phyloP scores from a whole-genome alignment of 139 green algal genomes.

The Micractinium conductrix region DNA sequence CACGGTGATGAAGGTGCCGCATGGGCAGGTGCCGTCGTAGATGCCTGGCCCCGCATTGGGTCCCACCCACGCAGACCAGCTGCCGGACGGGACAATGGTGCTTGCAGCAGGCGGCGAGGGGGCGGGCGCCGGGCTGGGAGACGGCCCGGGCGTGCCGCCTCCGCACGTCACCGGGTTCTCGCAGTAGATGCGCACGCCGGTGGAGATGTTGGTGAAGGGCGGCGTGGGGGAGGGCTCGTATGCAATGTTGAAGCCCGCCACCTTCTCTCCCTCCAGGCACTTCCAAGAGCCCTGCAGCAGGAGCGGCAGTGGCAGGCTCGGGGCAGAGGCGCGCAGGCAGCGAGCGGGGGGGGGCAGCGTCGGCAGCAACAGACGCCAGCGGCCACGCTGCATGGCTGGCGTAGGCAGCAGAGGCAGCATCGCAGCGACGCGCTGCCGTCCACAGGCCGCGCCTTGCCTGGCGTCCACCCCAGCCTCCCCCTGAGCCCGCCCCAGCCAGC shows the following conservation, averaged over 20 bases:
- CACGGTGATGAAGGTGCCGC: background rate
- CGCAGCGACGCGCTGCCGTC: too few relatives aligned
- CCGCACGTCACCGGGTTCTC: conserved; percentile 2
- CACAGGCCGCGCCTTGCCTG: too few relatives aligned
- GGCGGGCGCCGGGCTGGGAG: background rate
- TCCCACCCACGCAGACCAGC: background rate
- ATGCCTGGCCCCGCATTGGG: background rate
- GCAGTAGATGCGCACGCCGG: conserved; percentile 5
- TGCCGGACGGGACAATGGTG: background rate
- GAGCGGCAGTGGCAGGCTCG: background rate
- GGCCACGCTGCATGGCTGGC: too few relatives aligned
- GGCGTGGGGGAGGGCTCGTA: background rate
- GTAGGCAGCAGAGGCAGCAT: too few relatives aligned
- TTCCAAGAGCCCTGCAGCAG: background rate
- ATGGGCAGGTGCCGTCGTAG: conserved; percentile 3
- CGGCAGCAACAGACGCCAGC: background rate
- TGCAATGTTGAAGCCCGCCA: background rate
- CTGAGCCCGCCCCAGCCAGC: too few relatives aligned
- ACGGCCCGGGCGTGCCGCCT: too few relatives aligned
- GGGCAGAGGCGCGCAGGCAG: background rate
- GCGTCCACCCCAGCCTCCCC: too few relatives aligned
- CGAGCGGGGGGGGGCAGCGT: background rate
- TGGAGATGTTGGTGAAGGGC: background rate
- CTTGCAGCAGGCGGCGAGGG: background rate
- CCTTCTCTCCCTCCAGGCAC: background rate